Base-by-base conservation (phyloP, 768 basidiomycete genomes). In the Candolleomyces aberdarensis region DNA sequence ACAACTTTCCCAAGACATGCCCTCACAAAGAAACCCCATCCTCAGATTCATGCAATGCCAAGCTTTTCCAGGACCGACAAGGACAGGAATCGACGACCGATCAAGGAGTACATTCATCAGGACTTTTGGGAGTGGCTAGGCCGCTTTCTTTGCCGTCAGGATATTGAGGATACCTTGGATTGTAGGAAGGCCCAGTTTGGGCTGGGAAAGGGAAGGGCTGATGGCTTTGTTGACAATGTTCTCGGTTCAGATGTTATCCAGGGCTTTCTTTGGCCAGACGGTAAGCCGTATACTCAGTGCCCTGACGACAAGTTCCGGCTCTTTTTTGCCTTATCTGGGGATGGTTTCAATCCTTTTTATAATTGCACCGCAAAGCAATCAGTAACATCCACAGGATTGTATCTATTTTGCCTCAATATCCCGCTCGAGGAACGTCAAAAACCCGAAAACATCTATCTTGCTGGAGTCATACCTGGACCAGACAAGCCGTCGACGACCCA, bases 331-430 rank as follows among this genome's bases (percentile, higher is more conserved):
- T 62, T 75, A 20, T 59, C 58, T 54, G 59, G 67, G 48, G 74
- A 75, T 60, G 58, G 70, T 8, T 74, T 75, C 63, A 75, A 75
- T 56, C 72, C 74, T 9, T 68, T 67, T 52, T 53, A 60, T 9
- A 72, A 66, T 49, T 69, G 65, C 43, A 53, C 60, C 11, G 67
- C 68, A n/a, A 69, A 71, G 11, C 66, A 71, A 44, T 47, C 44
- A 0, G 64, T 60, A 22, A 65, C 67, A 1, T 49, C 60, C 14
- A 63, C 67, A 3, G 68, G 55, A 1, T 64, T 77, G 1, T 72
- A 66, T 47, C 58, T 76, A 60, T 59, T 64, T 5, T 73, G 69
- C 50, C 58, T 75, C 15, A 76, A 74, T 60, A 67, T 76, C 13
- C 76, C 76, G 7, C 67, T 63, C 1, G 53, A 62, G 19, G 39